Base-by-base conservation (phyloP, 176 grass and related monocot genomes). In the Triticum turgidum region DNA sequence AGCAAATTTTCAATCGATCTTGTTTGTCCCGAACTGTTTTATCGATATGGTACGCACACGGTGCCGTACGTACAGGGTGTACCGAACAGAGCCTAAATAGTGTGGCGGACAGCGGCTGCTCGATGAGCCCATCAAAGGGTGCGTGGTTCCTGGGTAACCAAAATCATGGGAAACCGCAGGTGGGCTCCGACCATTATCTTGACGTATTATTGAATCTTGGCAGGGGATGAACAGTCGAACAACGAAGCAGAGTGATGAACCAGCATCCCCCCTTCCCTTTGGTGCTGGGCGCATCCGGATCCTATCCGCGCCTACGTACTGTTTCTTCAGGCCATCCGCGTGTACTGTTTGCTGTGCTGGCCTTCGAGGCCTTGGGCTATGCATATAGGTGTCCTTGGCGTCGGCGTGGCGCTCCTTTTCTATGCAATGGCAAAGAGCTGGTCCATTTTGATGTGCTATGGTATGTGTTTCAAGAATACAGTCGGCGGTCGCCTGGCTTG, bases 111-210 rank as follows among this genome's bases (percentile, higher is more conserved):
- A 84, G 15, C 37, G 10, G 22, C 35, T 5, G 11, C 15, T 64
- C 17, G n/a, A 42, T 20, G 22, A 34, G 18, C 79, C 78, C 79
- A 86, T 79, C 51, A 24, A 45, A 12, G 10, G 67, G 25, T 87
- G 85, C 35, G 39, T 32, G 18, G 33, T 47, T 56, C 49, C 45
- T 11, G 4, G 80, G 80, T 73, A 44, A 84, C 85, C 33, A 61
- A 49, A 84, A 84, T 87, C 67, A 90, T 87, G 85, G 85, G 59
- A 5, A n/a, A 18, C 47, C 74, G 56, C 61, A 45, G 61, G 62
- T 74, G 75, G 75, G 32, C 52, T 29, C 73, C 74, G n/a, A 49
- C 54, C 20, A 42, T 68, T 86, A 76, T 76, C 47, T 44, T 17
- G 62, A 24, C 9, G 13, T 21, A 83, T 90, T 72, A 90, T 83